phyloP scores from a whole-genome alignment of 805 yeast species.

The Ogataea minuta region DNA sequence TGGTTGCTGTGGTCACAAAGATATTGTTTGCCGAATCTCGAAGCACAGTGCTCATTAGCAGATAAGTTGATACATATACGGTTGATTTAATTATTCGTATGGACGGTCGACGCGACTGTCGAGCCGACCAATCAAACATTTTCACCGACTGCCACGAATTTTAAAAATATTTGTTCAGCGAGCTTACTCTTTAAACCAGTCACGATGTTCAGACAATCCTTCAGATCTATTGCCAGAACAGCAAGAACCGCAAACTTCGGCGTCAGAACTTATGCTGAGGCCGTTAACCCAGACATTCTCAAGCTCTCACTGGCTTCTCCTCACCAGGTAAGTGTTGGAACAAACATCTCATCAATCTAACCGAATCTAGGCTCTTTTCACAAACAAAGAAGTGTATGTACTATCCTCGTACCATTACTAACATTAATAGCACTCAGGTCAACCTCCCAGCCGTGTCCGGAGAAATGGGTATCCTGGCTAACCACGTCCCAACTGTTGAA shows the following conservation, averaged over 20 bases:
- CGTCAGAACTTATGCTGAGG: constrained; percentile 88
- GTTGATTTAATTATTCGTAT: background rate
- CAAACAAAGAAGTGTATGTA: constrained; percentile 34
- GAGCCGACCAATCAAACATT: constrained; percentile 8
- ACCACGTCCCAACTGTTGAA: constrained; percentile 97
- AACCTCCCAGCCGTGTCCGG: constrained; percentile 95
- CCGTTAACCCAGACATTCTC: constrained; percentile 60
- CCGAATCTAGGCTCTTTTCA: constrained; percentile 27
- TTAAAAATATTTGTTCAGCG: constrained; percentile 8
- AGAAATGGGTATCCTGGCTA: constrained; percentile 93
- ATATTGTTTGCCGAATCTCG: constrained; percentile 33
- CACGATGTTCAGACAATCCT: constrained; percentile 61
- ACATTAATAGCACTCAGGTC: constrained; percentile 58
- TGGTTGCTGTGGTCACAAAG: constrained; percentile 33
- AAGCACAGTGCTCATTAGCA: constrained; percentile 27
- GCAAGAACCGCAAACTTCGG: constrained; percentile 54
- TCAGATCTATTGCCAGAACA: constrained; percentile 60
- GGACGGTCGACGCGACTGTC: constrained; percentile 21
- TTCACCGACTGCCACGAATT: constrained; percentile 10
- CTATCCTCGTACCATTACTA: constrained; percentile 5
- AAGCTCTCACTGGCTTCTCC: constrained; percentile 91
- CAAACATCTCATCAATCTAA: constrained; percentile 4
- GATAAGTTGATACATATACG: background rate
- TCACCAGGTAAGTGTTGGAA: constrained; percentile 47
- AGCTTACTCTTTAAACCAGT: constrained; percentile 1